A percentile compares a stretch with the other conserved stretches of the same genome.
phyloP scores from a whole-genome alignment of 139 green algal genomes.

The Nannochloris sp. region DNA sequence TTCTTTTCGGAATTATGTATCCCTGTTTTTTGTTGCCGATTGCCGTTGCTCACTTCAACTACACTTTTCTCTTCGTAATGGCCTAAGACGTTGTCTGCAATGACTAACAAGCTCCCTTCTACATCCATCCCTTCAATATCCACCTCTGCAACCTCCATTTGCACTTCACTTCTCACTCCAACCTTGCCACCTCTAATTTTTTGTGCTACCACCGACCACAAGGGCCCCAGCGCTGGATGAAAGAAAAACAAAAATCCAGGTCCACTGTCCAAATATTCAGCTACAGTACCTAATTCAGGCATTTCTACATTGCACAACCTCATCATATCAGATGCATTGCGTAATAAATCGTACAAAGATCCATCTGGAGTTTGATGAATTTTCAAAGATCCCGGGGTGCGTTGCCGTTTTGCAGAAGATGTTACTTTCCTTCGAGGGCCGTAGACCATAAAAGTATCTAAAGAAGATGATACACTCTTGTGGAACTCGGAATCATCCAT shows the following conservation, averaged over 20 bases:
- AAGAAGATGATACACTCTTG: conserved; percentile 4
- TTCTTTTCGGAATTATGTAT: too few species aligned
- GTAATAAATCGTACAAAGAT: conserved; percentile 90
- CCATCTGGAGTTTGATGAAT: conserved; percentile 94
- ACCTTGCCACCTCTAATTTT: conserved; percentile 82
- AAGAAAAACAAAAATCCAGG: conserved; percentile 86
- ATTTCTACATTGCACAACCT: conserved; percentile 48
- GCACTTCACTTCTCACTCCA: conserved; percentile 45
- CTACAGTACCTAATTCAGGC: conserved; percentile 41
- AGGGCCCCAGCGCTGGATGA: conserved; percentile 84
- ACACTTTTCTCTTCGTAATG: conserved; percentile 9
- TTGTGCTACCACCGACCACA: conserved; percentile 95
- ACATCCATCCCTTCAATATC: conserved; percentile 57
- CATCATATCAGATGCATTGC: conserved; percentile 80
- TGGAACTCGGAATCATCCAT: background rate
- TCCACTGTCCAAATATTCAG: conserved; percentile 65
- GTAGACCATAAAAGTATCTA: conserved; percentile 93
- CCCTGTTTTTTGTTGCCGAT: background rate
- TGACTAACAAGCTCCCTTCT: conserved; percentile 68
- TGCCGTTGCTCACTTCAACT: background rate
- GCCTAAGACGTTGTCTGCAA: conserved; percentile 44
- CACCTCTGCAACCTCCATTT: conserved; percentile 73
- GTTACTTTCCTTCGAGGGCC: conserved; percentile 74
- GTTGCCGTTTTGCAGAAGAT: conserved; percentile 81
- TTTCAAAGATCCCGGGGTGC: conserved; percentile 47